Percentiles rank a stretch among this genome's conserved stretches.
Conservation (phyloP, 352 stramenopile species). For the Globisporangium ultimum region DNA sequence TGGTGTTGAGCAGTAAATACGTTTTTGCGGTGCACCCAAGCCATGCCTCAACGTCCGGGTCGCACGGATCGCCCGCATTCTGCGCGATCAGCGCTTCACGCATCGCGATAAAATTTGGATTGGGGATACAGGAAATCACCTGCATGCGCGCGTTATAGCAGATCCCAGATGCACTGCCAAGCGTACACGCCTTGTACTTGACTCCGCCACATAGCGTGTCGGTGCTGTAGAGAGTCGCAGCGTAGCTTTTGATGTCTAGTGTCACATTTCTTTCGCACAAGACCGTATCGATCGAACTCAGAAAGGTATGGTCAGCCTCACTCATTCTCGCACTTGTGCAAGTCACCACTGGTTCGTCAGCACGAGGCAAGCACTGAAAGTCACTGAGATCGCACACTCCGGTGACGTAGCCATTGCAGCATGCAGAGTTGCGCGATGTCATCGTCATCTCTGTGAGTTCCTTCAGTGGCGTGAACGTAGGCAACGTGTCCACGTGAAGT, state of each 20-base stretch:
- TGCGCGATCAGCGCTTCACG: constrained; percentile 27
- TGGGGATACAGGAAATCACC: constrained; percentile 38
- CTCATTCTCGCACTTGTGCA: constrained; percentile 24
- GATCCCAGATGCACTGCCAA: constrained; percentile 21
- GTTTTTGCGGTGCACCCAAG: not conserved
- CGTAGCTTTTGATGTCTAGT: not conserved
- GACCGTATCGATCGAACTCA: not conserved
- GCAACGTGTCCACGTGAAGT: too few species aligned
- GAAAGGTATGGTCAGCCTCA: constrained; percentile 12
- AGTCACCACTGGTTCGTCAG: constrained; percentile 17
- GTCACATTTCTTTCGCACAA: constrained; percentile 9
- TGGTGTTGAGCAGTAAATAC: too few species aligned
- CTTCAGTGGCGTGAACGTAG: too few species aligned
- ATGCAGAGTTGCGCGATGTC: too few species aligned
- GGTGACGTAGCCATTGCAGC: too few species aligned
- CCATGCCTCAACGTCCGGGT: constrained; percentile 31
- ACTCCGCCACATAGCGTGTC: constrained; percentile 24
- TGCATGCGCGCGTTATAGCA: constrained; percentile 47
- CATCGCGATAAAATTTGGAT: constrained; percentile 29
- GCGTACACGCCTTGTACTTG: constrained; percentile 27
- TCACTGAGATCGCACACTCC: too few species aligned
- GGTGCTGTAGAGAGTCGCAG: constrained; percentile 19
- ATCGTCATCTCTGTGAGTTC: too few species aligned
- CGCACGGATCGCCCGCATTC: constrained; percentile 20
- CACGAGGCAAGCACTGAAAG: constrained; percentile 10